Evolutionary conservation across 2,329 filamentous ascomycete genomes (phyloP), one percentile per base, ranked within the genome.

Genomic region (Huntiella bhutanensis): DNA sequence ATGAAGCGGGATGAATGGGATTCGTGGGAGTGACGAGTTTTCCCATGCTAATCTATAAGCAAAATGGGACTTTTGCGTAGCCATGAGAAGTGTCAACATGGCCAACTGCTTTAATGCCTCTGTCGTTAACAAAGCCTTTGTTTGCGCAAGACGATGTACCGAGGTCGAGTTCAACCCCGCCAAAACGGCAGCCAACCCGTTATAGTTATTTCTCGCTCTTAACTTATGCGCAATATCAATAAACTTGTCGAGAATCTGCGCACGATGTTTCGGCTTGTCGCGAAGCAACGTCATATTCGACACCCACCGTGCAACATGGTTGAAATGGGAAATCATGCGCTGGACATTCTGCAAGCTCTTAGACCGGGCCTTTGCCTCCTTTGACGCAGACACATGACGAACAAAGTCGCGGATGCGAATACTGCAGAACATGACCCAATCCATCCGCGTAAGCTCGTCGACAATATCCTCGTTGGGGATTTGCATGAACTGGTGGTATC

Each of bases 31-130:
- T 1, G 85, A 81, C 13, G 85, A 92, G 58, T 96, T 98, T 55
- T 95, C 87, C 87, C 91, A 96, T 0, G 91, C 91, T 28, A 96
- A 66, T n/a, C 91, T 82, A 61, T 98, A 98, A 6, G 88, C 84
- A 53, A 87, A 92, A 59, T 95, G 82, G 52, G 83, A 88, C 63
- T 91, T 91, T 54, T 88, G 81, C 4, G 84, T 84, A 33, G 84
- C 77, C 91, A 98, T 96, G 49, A 98, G 69, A 51, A 95, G 81
- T 42, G 86, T 82, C 22, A 96, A 68, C 51, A 86, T 77, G 58
- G 88, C 80, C 58, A 93, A 96, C 51, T 86, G 78, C 60, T 87
- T 93, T 54, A 82, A 79, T 0, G 78, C 71, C 1, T 79, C 71
- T 5, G 71, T 62, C 2, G 82, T 71, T 3, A 96, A 75, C 12